Percentiles rank a stretch among this genome's conserved stretches.
Conservation (phyloP, 805 yeast genomes). For the Saccharomycopsis sp. region DNA sequence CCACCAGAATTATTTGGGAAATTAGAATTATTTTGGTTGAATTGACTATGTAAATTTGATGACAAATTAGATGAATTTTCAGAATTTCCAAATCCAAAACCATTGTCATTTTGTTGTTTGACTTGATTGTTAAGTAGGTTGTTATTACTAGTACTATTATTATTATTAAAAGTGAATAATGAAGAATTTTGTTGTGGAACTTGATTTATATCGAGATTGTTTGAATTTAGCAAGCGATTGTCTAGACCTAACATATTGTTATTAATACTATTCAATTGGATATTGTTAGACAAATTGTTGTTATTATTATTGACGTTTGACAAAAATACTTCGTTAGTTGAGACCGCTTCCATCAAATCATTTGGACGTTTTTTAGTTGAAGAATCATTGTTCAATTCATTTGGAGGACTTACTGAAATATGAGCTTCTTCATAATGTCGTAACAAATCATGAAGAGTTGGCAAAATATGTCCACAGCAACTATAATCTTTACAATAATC, state of each 20-base stretch:
- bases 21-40: not conserved
- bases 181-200: not conserved
- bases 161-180: not conserved
- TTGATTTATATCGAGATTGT: slow-evolving; percentile 3
- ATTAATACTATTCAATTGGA: slow-evolving; percentile 16
- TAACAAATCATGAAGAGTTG: slow-evolving; percentile 86
- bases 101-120: not conserved
- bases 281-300: slow-evolving; percentile 20
- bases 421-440: slow-evolving; percentile 97
- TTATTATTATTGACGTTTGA: slow-evolving; percentile 19
- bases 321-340: slow-evolving; percentile 87
- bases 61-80: not conserved
- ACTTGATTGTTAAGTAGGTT: slow-evolving; percentile 2
- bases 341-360: slow-evolving; percentile 73
- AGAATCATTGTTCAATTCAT: not conserved
- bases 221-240: not conserved
- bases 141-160: slow-evolving; percentile 1
- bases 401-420: slow-evolving; percentile 51
- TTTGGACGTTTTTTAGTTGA: slow-evolving; percentile 31
- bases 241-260: slow-evolving; percentile 19
- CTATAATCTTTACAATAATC: slow-evolving; percentile 94
- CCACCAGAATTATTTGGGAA: not conserved
- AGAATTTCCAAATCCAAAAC: not conserved
- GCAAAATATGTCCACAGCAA: slow-evolving; percentile 89
- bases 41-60: not conserved